Conservation (phyloP, 2,329 filamentous ascomycete genomes). For the Cordyceps pruinosa region DNA sequence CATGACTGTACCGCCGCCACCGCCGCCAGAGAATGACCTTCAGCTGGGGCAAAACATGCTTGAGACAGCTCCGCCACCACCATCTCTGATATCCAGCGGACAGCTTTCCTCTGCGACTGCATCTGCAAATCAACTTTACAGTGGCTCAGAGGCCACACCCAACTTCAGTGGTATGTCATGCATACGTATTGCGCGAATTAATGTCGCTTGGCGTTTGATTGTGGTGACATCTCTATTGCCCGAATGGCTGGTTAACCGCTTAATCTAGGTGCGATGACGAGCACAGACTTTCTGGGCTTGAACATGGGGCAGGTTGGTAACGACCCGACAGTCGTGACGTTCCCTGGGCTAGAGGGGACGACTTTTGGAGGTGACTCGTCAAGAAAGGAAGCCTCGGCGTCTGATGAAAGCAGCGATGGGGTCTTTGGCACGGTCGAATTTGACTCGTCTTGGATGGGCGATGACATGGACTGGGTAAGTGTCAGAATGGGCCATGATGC, state of each 20-base stretch:
- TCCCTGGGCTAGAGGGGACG: not conserved
- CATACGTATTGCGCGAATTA: not conserved
- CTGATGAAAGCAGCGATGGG: slow-evolving; percentile 19
- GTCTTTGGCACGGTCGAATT: slow-evolving; percentile 21
- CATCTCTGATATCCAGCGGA: slow-evolving; percentile 3
- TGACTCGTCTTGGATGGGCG: slow-evolving; percentile 31
- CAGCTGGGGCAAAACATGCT: not conserved
- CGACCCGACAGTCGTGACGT: not conserved
- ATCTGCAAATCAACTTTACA: not conserved
- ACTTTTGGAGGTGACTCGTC: not conserved
- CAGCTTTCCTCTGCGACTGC: not conserved
- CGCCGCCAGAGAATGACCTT: slow-evolving; percentile 2
- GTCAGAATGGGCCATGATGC: not conserved
- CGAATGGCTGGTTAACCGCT: not conserved
- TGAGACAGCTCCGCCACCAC: not conserved
- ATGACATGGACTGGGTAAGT: slow-evolving; percentile 35
- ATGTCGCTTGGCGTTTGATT: not conserved
- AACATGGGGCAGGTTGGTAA: slow-evolving; percentile 4
- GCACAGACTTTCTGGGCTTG: not conserved
- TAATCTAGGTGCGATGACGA: not conserved
- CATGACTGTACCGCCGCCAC: not conserved
- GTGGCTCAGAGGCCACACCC: not conserved
- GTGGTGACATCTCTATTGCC: too few relatives aligned
- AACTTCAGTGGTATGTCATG: not conserved
- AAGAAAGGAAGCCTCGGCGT: slow-evolving; percentile 5